Evolutionary conservation across 106 monocot genomes (phyloP), one percentile per base, ranked within the genome.

Genomic region (Allium sativum): DNA sequence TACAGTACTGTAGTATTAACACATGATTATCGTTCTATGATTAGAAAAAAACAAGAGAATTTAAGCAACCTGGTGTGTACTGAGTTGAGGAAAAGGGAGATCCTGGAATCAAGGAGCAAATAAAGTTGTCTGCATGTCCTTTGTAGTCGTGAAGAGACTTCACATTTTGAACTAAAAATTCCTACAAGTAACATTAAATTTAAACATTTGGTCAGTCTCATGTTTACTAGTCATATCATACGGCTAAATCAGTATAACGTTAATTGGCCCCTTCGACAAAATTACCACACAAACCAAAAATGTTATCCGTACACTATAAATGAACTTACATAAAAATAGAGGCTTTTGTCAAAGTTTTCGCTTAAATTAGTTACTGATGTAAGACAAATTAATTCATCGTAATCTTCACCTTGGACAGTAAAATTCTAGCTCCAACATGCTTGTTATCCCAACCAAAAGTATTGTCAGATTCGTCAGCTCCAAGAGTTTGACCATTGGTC

Each of bases 401-500:
- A 31, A 31, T 31, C 5, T 31, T 31, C 2, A 86, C 91, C 84
- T 93, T 89, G 44, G 93, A 85, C 64, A 95, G 83, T 9, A 95
- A 85, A 43, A 95, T 86, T 44, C 95, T 78, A 13, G 95, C 95
- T 10, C 95, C 95, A 50, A 87, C 95, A 74, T 95, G 95, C 77
- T 95, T 95, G 79, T 95, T 95, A 68, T 95, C 95, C 95, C 95
- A 95, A 1, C 95, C 79, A 68, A 95, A 95, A 40, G 83, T 95
- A 73, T 87, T 96, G 77, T 96, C 90, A 20, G 77, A 65, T 55
- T 90, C 90, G 45, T 86, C 90, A 45, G 84, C 95, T 9, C 95
- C 95, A 3, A 96, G 84, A 50, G 75, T 84, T 70, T 96, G 90
- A 55, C 95, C 95, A 46, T 96, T 90, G 67, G 66, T 61, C 15